Evolutionary conservation across 352 stramenopile species (phyloP), one percentile per base, ranked within the genome.

Genomic region (Pythium insidiosum): DNA sequence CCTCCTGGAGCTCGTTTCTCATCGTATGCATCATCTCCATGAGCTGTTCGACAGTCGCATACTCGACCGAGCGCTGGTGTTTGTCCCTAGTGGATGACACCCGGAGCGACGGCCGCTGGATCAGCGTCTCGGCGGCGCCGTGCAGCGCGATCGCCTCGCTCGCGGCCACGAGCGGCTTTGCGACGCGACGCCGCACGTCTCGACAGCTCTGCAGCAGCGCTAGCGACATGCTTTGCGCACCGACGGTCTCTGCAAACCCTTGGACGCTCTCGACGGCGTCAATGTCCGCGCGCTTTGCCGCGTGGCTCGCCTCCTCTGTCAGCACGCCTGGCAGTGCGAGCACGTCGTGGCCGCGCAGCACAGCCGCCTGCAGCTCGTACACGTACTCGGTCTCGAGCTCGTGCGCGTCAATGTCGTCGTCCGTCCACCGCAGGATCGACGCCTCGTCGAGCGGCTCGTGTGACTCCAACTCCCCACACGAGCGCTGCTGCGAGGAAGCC

Each of bases 121-220:
- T 76, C 18, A 85, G 34, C 19, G 57, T 56, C 26, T 69, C 58
- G 0, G 68, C 68, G 10, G 66, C 68, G 1, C 61, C 53, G 33
- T 76, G 56, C 22, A 83, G 47, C 15, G 63, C 68, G 19, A 65
- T 56, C 56, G 69, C 60, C 23, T 86, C 68, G 1, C 58, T 61
- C 38, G 58, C 59, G 1, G 29, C 22, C 4, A 68, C 52, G 9
- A 60, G 53, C 1, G 45, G 43, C 13, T 43, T 33, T n/a, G 51
- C 58, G 15, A 68, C 12, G n/a, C n/a, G n/a, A n/a, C n/a, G n/a
- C n/a, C n/a, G n/a, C n/a, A n/a, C n/a, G n/a, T n/a, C n/a, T n/a
- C n/a, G n/a, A n/a, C n/a, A n/a, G n/a, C n/a, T n/a, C n/a, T n/a
- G n/a, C n/a, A n/a, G n/a, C n/a, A n/a, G n/a, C n/a, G n/a, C n/a